phyloP scores from a whole-genome alignment of 805 yeast genomes.

The Suhomyces canberraensis region DNA sequence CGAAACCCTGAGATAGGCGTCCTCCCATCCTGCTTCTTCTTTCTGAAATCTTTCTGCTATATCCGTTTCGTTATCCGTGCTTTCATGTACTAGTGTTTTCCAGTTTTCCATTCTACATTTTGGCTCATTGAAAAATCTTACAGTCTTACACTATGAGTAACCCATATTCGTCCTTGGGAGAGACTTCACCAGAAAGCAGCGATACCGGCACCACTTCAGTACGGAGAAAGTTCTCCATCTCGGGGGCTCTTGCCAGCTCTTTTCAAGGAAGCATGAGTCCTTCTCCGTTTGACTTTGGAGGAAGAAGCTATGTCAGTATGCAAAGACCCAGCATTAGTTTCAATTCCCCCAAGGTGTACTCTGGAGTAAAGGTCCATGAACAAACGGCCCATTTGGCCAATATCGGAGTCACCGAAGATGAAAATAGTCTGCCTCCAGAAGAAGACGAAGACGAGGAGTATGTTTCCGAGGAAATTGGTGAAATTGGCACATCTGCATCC shows the following conservation, averaged over 20 bases:
- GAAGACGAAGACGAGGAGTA: conserved; percentile 6
- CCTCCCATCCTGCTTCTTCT: too few species aligned
- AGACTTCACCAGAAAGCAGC: not conserved
- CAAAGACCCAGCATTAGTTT: conserved; percentile 24
- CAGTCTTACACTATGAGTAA: too few species aligned
- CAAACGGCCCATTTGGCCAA: conserved; percentile 56
- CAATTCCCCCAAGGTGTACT: conserved; percentile 44
- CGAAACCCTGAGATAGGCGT: too few species aligned
- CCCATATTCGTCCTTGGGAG: conserved; percentile 1
- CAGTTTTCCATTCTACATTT: too few species aligned
- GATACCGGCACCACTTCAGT: not conserved
- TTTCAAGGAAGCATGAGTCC: conserved; percentile 12
- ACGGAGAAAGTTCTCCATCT: conserved; percentile 11
- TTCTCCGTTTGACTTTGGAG: conserved; percentile 30
- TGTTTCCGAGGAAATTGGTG: conserved; percentile 2
- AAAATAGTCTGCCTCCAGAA: not conserved
- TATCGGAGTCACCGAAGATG: conserved; percentile 48
- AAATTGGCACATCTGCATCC: conserved; percentile 5
- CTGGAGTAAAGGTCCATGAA: conserved; percentile 51
- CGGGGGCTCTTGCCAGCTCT: conserved; percentile 12
- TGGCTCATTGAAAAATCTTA: too few species aligned
- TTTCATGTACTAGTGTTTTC: too few species aligned
- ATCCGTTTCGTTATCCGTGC: too few species aligned
- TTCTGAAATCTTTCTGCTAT: too few species aligned
- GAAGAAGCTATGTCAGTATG: conserved; percentile 39